Evolutionary conservation across 306 rosid species (phyloP).

Genomic region (Trichosanthes truncata): DNA sequence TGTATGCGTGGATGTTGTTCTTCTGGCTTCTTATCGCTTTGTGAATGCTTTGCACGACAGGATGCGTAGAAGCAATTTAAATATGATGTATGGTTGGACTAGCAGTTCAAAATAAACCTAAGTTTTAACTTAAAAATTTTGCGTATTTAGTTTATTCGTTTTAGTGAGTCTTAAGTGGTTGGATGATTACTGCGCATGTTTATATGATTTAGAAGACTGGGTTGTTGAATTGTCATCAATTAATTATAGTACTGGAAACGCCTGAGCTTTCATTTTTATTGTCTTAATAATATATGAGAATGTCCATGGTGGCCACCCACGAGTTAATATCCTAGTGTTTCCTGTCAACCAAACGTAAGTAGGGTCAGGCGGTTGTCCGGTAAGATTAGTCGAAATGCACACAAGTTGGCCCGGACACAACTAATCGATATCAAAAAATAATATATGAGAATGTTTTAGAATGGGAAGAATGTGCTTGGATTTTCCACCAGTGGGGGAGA

Average conservation of each 20-base stretch:
- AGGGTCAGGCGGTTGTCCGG: no score
- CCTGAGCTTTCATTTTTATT: neutral
- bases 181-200: neutral
- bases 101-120: neutral
- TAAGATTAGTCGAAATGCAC: no score
- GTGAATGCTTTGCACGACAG: neutral
- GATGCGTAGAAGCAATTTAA: neutral
- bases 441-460: neutral
- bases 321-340: no score
- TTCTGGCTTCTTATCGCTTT: neutral
- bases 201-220: neutral
- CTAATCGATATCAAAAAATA: no score
- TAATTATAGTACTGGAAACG: neutral
- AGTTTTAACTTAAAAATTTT: neutral
- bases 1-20: neutral
- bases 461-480: neutral
- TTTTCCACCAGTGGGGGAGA: neutral
- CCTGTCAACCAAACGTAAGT: no score
- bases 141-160: neutral
- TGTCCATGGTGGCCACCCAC: no score
- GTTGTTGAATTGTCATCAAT: neutral
- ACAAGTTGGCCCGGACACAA: no score
- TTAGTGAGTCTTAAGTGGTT: neutral
- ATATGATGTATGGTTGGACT: neutral
- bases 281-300: neutral